Evolutionary conservation across 768 basidiomycete genomes (phyloP), one percentile per base, ranked within the genome.

Genomic region (Macrolepiota dolichaula): DNA sequence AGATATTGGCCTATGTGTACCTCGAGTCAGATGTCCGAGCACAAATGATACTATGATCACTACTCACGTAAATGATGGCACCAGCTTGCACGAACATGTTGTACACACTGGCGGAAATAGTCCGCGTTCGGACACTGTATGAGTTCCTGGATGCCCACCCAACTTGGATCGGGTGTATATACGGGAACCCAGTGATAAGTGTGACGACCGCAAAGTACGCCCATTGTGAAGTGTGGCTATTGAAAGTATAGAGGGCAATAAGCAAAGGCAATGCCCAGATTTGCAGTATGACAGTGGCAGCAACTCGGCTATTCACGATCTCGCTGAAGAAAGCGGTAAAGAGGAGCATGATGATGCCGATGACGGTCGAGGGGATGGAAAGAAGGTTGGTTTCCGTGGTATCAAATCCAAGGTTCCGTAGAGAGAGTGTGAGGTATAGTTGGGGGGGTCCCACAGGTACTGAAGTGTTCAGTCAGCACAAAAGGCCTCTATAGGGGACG

Each of bases 11-110:
- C 42, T 44, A 17, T 19, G 5, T 44, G 42, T 15, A 80, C 77
- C 78, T 81, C 32, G 65, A 37, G 6, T 17, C 51, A 35, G 51
- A 38, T 6, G 29, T 50, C 38, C 19, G 24, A 53, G 32, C 17
- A 56, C 4, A 22, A n/a, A 29, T 7, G 10, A 32, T 17, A 49
- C 19, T 44, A 2, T 13, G 71, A n/a, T n/a, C 15, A n/a, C 17
- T 19, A 19, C 77, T 50, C 59, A 81, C 81, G 63, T 78, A 78
- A 38, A 81, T 71, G 36, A 86, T 80, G 17, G 73, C 76, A 17
- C 81, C 81, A 3, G 80, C 80, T 69, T 87, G 85, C n/a, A 86
- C 83, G 62, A 81, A 82, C 79, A 87, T 85, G 64, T 87, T 88
- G 69, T 88, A 87, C 27, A 85, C 71, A 57, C 76, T 77, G 4